phyloP scores from a whole-genome alignment of 495 filamentous ascomycete genomes.

The Penicillium samsonianum region DNA sequence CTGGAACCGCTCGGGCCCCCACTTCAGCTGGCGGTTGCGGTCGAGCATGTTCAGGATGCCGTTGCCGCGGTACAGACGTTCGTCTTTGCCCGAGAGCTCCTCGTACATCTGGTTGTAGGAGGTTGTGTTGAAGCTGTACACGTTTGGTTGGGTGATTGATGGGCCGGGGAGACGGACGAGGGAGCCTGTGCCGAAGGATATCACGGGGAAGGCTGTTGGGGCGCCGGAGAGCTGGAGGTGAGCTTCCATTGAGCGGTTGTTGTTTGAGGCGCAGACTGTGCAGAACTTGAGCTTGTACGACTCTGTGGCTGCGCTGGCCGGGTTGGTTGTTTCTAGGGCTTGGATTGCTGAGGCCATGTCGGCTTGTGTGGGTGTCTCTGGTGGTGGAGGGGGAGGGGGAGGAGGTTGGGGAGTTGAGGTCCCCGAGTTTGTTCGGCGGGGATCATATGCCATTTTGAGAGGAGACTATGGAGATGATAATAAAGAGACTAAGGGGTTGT shows the following conservation, averaged over 20 bases:
- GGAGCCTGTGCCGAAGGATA: conserved; percentile 96
- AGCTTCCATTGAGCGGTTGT: conserved; percentile 98
- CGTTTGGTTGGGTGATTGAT: conserved; percentile 87
- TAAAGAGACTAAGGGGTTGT: conserved; percentile 19
- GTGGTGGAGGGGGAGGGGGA: conserved; percentile 55
- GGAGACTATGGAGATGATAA: conserved; percentile 18
- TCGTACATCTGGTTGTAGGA: conserved; percentile 90
- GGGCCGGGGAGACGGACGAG: conserved; percentile 93
- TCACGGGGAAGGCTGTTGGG: conserved; percentile 74
- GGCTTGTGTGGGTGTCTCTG: conserved; percentile 29
- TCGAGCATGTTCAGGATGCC: conserved; percentile 94
- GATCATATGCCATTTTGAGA: conserved; percentile 56
- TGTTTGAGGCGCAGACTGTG: conserved; percentile 97
- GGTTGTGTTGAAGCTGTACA: conserved; percentile 94
- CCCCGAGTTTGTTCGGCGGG: conserved; percentile 51
- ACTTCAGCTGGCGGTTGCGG: conserved; percentile 88
- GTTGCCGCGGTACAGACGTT: conserved; percentile 84
- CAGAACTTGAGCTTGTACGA: conserved; percentile 90
- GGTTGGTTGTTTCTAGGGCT: conserved; percentile 33
- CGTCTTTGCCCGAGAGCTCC: conserved; percentile 82
- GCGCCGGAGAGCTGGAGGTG: conserved; percentile 85
- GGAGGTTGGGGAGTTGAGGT: conserved; percentile 42
- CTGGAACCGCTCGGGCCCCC: conserved; percentile 95
- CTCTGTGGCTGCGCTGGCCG: conserved; percentile 49
- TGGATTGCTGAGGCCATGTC: conserved; percentile 31